Evolutionary conservation across 495 filamentous ascomycete species (phyloP), one percentile per base, ranked within the genome.

Genomic region (Penicillium soppii): DNA sequence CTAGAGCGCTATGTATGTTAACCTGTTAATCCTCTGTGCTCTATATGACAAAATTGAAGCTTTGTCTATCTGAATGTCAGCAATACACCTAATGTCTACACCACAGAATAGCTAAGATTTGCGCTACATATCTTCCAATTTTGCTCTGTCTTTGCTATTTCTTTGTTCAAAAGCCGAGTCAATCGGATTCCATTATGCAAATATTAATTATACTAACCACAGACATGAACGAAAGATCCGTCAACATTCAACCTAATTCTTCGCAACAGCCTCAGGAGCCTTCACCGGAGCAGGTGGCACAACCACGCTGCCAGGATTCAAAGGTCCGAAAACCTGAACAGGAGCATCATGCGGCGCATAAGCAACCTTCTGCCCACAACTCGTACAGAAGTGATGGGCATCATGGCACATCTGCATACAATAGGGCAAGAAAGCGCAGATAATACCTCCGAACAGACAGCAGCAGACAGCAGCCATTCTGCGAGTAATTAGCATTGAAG

Each of bases 351-450:
- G 52, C 1, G 52, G 37, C n/a, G 17, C 22, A 21, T 51, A 30
- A 16, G 56, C 56, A 3, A 58, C 47, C 16, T 44, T 32, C 2
- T 39, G 20, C 0, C 38, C 38, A 16, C 56, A 58, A n/a, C 52
- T 51, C 16, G 47, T 38, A 7, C 56, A 58, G 37, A 58, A 58
- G 25, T 58, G 56, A 26, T 58, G 56, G 7, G 33, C 20, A 10
- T 58, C 56, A 16, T 58, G 56, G 16, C 56, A 58, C 56, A 58
- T 55, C 32, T 58, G 36, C 41, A 55, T 47, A 15, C 56, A 58
- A 21, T 22, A 58, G 0, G 56, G 56, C n/a, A 58, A 25, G 13
- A 55, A 58, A 6, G 56, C 56, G 8, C 52, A 53, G 37, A 26
- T 32, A 22, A 58, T 55, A 5, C 56, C 56, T 8, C 56, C 56